A percentile compares a stretch with the other conserved stretches of the same genome.
phyloP scores from a whole-genome alignment of 2,329 filamentous ascomycete genomes.

The Bipolaris sorokiniana region DNA sequence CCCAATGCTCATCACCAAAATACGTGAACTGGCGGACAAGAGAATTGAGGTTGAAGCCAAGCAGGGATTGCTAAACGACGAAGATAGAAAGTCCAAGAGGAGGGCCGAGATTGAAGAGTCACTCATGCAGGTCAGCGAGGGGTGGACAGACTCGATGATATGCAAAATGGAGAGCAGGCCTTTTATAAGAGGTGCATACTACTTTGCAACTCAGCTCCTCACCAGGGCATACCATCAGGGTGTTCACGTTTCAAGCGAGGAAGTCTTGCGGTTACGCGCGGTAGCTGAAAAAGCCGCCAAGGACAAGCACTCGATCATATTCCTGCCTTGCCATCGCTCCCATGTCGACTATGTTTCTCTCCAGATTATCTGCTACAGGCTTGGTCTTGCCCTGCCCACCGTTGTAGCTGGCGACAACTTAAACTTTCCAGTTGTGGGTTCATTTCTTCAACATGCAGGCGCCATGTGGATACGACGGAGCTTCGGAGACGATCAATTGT shows the following conservation, averaged over 20 bases:
- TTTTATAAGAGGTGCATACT: slow-evolving; percentile 93
- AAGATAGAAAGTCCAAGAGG: slow-evolving; percentile 64
- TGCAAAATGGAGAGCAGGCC: slow-evolving; percentile 97
- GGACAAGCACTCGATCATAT: slow-evolving; percentile 94
- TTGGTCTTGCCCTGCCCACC: slow-evolving; percentile 86
- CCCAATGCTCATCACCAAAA: slow-evolving; percentile 74
- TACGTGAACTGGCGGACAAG: slow-evolving; percentile 76
- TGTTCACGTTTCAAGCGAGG: slow-evolving; percentile 94
- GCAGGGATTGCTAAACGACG: slow-evolving; percentile 68
- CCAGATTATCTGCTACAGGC: slow-evolving; percentile 91
- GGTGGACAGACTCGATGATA: slow-evolving; percentile 93
- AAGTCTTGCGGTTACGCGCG: slow-evolving; percentile 80
- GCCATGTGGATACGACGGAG: slow-evolving; percentile 95
- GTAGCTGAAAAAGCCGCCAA: slow-evolving; percentile 82
- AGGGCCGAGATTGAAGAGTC: slow-evolving; percentile 75
- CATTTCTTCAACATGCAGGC: slow-evolving; percentile 90
- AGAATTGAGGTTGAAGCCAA: slow-evolving; percentile 77
- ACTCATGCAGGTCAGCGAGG: slow-evolving; percentile 80
- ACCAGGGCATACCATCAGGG: slow-evolving; percentile 95
- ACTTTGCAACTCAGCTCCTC: slow-evolving; percentile 82
- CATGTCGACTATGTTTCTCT: slow-evolving; percentile 96
- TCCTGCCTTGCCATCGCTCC: slow-evolving; percentile 90
- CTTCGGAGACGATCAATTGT: slow-evolving; percentile 90
- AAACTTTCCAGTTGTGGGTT: slow-evolving; percentile 88
- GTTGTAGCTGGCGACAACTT: slow-evolving; percentile 96